Base-by-base conservation (phyloP, 2,329 filamentous ascomycete genomes). In the Endocalyx cinctus region DNA sequence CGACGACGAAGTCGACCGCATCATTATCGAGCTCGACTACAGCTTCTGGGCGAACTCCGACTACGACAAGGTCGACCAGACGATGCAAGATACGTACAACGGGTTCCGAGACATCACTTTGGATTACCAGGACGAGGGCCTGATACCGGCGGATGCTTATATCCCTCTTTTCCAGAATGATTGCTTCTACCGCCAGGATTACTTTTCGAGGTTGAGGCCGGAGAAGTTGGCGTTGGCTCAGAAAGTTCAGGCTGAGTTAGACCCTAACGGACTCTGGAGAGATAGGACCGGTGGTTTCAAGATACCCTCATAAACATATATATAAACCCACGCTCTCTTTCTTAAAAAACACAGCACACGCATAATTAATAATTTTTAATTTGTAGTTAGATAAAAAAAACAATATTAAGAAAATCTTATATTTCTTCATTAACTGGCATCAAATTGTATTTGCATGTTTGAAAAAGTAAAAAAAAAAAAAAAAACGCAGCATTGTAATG, bases 131-230 rank as follows among this genome's bases (percentile, higher is more conserved):
- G 46, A 42, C 12, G 51, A 57, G 16, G 60, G 58, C 18, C 41
- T 49, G 17, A 38, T 67, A 27, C 49, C 55, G 12, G 37, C 42
- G 5, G 49, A 58, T 17, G 57, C 47, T 2, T 64, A 62, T 37
- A 47, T 63, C 31, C 65, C 65, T 10, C 42, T 68, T 8, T 67
- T 66, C 44, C 59, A 62, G 55, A 69, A 68, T 42, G 62, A 68
- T 31, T 58, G 52, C 8, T 66, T 59, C 42, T 60, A 57, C 33
- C 39, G 54, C 14, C 58, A 69, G 46, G 64, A 69, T 33, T 66
- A 65, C 44, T 67, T 57, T 28, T 61, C 55, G 2, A 46, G 64
- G 25, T 34, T 69, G 43, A 55, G 48, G 41, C 51, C 57, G 0
- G 57, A 54, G 44, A 59, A 45, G 37, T 32, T 52, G 34, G 44